Conservation (phyloP, 306 rosid genomes). For the Arachis stenosperma region DNA sequence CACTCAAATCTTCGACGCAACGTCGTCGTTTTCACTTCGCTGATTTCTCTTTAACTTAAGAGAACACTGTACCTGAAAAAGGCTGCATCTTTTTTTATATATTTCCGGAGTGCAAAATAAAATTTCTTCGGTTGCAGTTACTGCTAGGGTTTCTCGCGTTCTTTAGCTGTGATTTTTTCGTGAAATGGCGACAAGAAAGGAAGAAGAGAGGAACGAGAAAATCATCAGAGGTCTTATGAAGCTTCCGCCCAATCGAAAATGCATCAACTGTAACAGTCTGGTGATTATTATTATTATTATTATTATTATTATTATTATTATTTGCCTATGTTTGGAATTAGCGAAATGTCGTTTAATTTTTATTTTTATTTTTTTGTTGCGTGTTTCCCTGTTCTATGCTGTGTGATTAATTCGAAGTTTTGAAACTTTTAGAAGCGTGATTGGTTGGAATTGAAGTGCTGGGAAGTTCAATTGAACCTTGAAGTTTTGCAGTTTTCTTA, state of each 20-base stretch:
- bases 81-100: neutral
- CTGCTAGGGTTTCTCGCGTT: slow-evolving; percentile 29
- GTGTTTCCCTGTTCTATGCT: neutral
- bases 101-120: neutral
- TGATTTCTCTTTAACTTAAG: neutral
- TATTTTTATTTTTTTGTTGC: too few relatives aligned
- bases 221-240: slow-evolving; percentile 85
- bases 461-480: slow-evolving; percentile 10
- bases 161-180: slow-evolving; percentile 25
- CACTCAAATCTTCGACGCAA: neutral
- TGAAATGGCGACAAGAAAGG: slow-evolving; percentile 70
- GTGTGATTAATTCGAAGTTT: neutral
- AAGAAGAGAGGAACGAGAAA: slow-evolving; percentile 85
- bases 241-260: slow-evolving; percentile 85
- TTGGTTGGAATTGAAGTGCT: slow-evolving; percentile 23
- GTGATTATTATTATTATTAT: slow-evolving; percentile 26
- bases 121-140: neutral
- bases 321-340: neutral
- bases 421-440: neutral
- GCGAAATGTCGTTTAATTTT: neutral
- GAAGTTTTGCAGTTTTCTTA: neutral
- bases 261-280: slow-evolving; percentile 81
- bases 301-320: neutral
- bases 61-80: neutral
- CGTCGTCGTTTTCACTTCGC: slow-evolving; percentile 2